phyloP scores from a whole-genome alignment of 768 basidiomycete species.

The Lactarius hatsudake region DNA sequence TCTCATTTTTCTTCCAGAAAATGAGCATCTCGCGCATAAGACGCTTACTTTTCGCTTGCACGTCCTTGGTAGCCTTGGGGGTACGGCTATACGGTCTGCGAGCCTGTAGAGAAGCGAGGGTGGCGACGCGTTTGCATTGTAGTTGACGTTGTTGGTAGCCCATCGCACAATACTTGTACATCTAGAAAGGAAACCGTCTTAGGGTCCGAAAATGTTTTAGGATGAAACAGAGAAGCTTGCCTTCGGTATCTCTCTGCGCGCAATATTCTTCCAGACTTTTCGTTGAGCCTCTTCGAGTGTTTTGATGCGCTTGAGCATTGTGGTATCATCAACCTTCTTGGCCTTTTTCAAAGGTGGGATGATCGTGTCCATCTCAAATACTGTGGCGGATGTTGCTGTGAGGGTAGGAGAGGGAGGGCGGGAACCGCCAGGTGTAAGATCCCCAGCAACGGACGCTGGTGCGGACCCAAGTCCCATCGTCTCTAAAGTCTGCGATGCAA shows the following conservation, averaged over 20 bases:
- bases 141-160: conserved; percentile 64
- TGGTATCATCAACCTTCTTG: conserved; percentile 69
- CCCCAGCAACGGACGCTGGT: conserved; percentile 57
- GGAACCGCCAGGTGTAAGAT: conserved; percentile 66
- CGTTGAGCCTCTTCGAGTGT: conserved; percentile 79
- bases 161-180: conserved; percentile 71
- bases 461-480: conserved; percentile 51
- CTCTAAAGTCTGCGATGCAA: conserved; percentile 52
- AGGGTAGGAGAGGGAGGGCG: conserved; percentile 65
- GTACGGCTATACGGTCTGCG: conserved; percentile 72
- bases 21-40: conserved; percentile 95
- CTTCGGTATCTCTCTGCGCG: conserved; percentile 79
- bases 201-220: background rate
- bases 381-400: conserved; percentile 52
- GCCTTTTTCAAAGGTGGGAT: conserved; percentile 72
- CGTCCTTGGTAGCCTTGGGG: conserved; percentile 75
- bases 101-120: conserved; percentile 71
- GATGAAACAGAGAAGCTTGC: conserved; percentile 38
- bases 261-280: conserved; percentile 90
- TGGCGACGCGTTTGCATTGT: conserved; percentile 75
- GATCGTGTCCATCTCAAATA: conserved; percentile 69
- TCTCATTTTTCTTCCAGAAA: conserved; percentile 98
- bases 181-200: conserved; percentile 42
- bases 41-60: conserved; percentile 80
- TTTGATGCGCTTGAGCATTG: conserved; percentile 72